phyloP scores from a whole-genome alignment of 805 yeast species.

The Metschnikowia proteae region DNA sequence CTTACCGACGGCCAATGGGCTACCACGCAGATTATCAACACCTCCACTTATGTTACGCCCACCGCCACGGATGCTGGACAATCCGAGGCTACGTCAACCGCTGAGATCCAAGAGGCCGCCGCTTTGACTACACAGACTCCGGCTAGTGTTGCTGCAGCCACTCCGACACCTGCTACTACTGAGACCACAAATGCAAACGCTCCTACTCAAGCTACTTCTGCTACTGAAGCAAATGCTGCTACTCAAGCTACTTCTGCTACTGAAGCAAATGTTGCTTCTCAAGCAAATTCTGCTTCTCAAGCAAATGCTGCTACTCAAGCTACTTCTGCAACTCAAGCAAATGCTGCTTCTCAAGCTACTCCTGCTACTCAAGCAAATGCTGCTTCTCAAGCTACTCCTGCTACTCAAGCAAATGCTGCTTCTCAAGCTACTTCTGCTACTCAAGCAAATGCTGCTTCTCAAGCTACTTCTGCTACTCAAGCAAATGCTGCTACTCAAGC shows the following conservation, averaged over 20 bases:
- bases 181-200: conserved; percentile 6
- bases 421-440: neutral
- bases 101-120: neutral
- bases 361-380: neutral
- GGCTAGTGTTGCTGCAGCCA: conserved; percentile 12
- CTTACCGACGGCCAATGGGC: conserved; percentile 29
- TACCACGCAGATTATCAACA: conserved; percentile 33
- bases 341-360: too few species aligned
- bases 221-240: conserved; percentile 4
- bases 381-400: conserved; percentile 10
- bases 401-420: conserved; percentile 2
- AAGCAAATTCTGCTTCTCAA: too few species aligned
- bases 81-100: conserved; percentile 4
- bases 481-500: neutral
- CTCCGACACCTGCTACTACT: conserved; percentile 15
- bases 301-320: too few species aligned
- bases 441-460: neutral
- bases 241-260: neutral
- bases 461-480: neutral
- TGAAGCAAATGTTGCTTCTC: too few species aligned
- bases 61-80: conserved; percentile 10
- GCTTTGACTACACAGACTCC: conserved; percentile 19
- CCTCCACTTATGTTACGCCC: conserved; percentile 20
- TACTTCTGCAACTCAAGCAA: too few species aligned
- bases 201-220: conserved; percentile 10